A percentile compares a stretch with the other conserved stretches of the same genome.
These are phyloP conservation scores for Jackrogersella minutella DNA, from an alignment of 495 filamentous ascomycete species.

Conservation along the genomic window DNA sequence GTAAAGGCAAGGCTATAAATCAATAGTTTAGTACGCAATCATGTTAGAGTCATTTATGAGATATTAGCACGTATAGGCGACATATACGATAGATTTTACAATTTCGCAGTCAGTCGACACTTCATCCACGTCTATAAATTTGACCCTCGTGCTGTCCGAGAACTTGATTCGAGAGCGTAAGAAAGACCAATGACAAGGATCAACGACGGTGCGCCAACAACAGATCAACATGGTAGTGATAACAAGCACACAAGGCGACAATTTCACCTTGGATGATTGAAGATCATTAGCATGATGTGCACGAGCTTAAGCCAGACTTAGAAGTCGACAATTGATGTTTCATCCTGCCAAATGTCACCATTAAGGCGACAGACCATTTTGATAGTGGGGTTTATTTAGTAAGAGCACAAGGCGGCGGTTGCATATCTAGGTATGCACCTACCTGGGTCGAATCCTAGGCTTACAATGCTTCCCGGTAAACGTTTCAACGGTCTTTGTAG, in stretches of 20 bases:
- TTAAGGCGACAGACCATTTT: background rate
- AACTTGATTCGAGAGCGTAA: background rate
- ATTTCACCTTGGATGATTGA: background rate
- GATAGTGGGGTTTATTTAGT: background rate
- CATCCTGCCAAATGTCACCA: background rate
- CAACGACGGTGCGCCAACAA: background rate
- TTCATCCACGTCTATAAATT: background rate
- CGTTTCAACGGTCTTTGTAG: background rate
- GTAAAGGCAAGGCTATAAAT: background rate
- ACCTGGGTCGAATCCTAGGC: background rate
- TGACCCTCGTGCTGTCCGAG: background rate
- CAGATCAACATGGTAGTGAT: background rate
- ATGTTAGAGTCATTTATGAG: too few species aligned
- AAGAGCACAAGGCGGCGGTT: background rate
- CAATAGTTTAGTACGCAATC: too few species aligned
- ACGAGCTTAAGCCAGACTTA: background rate
- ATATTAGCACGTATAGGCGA: too few species aligned
- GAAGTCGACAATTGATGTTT: background rate
- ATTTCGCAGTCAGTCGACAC: background rate
- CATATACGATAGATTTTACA: background rate
- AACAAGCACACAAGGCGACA: background rate
- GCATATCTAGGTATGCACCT: background rate
- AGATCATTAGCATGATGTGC: background rate
- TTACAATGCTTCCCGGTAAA: constrained; percentile 3
- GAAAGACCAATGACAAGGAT: background rate